Conservation (phyloP, 768 basidiomycete genomes). For the Hypsizygus marmoreus region DNA sequence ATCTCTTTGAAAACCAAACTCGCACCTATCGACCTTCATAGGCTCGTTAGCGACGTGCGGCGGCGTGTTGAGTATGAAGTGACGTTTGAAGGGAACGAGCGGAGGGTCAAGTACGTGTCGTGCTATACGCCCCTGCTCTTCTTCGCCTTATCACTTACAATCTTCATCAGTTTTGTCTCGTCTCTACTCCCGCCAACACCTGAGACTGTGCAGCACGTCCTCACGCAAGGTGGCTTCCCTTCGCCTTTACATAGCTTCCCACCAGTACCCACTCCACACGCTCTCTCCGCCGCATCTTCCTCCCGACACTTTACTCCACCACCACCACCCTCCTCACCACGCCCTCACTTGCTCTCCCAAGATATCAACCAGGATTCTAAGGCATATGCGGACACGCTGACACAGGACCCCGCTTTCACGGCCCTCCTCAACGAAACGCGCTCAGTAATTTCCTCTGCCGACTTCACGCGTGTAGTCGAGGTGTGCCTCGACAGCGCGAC, state of each 20-base stretch:
- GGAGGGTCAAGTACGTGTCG: constrained; percentile 52
- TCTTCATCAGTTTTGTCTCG: constrained; percentile 59
- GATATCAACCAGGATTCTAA: too few relatives aligned
- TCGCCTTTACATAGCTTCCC: constrained; percentile 24
- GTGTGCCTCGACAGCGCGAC: constrained; percentile 73
- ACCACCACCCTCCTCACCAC: constrained; percentile 14
- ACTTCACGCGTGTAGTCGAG: constrained; percentile 72
- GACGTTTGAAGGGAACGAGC: constrained; percentile 60
- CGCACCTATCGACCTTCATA: constrained; percentile 66
- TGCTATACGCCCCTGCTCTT: constrained; percentile 9
- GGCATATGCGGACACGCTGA: constrained; percentile 21
- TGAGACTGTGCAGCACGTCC: constrained; percentile 67
- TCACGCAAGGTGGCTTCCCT: constrained; percentile 63
- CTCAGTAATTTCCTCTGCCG: constrained; percentile 58
- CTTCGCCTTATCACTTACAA: constrained; percentile 2
- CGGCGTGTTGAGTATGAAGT: constrained; percentile 74
- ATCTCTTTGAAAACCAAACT: constrained; percentile 84
- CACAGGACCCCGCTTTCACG: constrained; percentile 53
- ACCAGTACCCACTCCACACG: constrained; percentile 31
- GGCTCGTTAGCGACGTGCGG: constrained; percentile 72
- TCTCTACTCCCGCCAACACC: constrained; percentile 76
- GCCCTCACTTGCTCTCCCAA: constrained; percentile 21
- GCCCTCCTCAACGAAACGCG: constrained; percentile 72
- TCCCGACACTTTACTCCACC: constrained; percentile 13
- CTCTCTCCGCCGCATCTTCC: constrained; percentile 20